Base-by-base conservation (phyloP, 2,329 filamentous ascomycete genomes). In the Xylaria multiplex region DNA sequence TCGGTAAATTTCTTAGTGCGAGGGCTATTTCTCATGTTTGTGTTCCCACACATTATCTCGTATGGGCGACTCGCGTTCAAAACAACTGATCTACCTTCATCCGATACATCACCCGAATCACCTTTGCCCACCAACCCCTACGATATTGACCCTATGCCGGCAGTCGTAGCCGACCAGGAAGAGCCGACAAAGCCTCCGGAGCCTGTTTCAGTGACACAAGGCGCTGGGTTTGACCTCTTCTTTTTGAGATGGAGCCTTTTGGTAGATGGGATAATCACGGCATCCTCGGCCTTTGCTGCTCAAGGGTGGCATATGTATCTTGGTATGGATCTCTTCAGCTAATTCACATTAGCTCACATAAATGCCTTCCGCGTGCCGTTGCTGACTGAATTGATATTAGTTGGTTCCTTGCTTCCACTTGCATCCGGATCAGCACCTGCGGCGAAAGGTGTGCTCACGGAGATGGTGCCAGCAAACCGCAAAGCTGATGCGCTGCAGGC, bases 221-320 rank as follows among this genome's bases (percentile, higher is more conserved):
- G 72, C 6, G 72, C 68, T 2, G 69, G 58, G 1, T 74, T 74
- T 30, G 72, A 74, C 58, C 58, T 74, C 30, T 73, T 71, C 56
- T 74, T 73, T 43, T 55, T 73, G 45, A 60, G 72, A 40, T 67
- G 68, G 62, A 74, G 73, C 57, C 64, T 73, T 37, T 42, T 73
- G 27, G 48, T 72, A 9, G 73, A 74, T 45, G 71, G 69, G 7
- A 43, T 69, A 9, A 65, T 74, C 40, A 74, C 72, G 8, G 59
- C 61, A 9, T 73, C 66, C 5, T 66, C 71, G 11, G 70, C 72
- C 1, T 74, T 74, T 16, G 68, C 67, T 14, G 66, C 64, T 2
- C 62, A 71, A 43, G 64, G 66, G 2, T 74, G 72, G 73, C 71
- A 74, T 46, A 69, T 73, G 55, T 73, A 73, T 62, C 63, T 74